Base-by-base conservation (phyloP, 305 asterid species). In the Solanum hybrid region DNA sequence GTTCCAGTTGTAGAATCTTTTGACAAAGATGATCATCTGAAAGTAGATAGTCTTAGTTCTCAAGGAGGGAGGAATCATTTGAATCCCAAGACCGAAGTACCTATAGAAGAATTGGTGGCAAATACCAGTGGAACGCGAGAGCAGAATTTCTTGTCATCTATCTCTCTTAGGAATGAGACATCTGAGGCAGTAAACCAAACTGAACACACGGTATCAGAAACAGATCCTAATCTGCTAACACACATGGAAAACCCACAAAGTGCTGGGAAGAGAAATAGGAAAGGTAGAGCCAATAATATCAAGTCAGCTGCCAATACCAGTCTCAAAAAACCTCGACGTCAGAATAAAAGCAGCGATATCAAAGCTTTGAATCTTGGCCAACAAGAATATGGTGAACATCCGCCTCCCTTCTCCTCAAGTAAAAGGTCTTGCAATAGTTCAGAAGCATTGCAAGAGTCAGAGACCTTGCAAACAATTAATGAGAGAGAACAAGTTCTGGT, bases 261-360 rank as follows among this genome's bases (percentile, higher is more conserved):
- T 90, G 92, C 93, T 72, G 93, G 96, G 84, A 96, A 95, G 95
- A 94, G 98, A 92, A 95, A 93, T 91, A 93, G 93, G 90, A 94
- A 86, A 76, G 90, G 71, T 66, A 92, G 89, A 87, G 91, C 71
- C 80, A 90, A 86, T 69, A 91, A 88, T 81, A 71, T 87, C 91
- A 91, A 90, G 45, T 88, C 90, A 84, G 84, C 86, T 80, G 88
- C 87, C 89, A 88, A 75, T 88, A 72, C 90, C 36, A 90, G 64
- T 82, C 88, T 85, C 29, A 87, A 91, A 87, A 93, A 89, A 69
- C 89, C 89, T 87, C 92, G 89, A 64, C 64, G 81, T 87, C 93
- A 88, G 91, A 88, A 90, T 86, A 51, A 78, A 81, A 78, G 81
- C 35, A 89, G 90, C 35, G 85, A 77, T 36, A 29, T 88, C 84